Base-by-base conservation (phyloP, 164 flowering plant species). In the Nymphaea thermarum region DNA sequence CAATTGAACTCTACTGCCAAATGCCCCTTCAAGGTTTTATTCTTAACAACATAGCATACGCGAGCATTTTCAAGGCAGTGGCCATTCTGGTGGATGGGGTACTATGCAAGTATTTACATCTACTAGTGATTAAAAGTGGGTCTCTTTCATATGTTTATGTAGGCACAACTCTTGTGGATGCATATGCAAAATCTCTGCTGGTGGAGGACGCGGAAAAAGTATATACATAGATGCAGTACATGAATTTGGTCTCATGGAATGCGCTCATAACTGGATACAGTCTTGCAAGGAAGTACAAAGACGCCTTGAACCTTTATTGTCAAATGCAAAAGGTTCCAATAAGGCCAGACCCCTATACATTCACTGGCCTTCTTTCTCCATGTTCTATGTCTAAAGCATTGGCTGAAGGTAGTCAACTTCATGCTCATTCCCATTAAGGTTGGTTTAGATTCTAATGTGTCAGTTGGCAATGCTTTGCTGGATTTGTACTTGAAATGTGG, bases 141-240 rank as follows among this genome's bases (percentile, higher is more conserved):
- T 44, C 25, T n/a, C 17, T 16, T 7, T 61, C 64, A 36, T 65
- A 68, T 62, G 57, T 68, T 5, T 68, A 43, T 43, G 71, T 68
- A 44, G 71, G 71, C 51, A 62, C 71, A 43, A 65, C 71, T 16
- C 71, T 68, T 36, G 60, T 68, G 5, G 71, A 68, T 42, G 44
- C 45, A 64, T 68, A 68, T 62, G 62, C 65, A 44, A 68, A 62
- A 62, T 61, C 65, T 44, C 47, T 62, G 14, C 18, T 44, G 7
- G 18, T 62, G 41, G 65, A 61, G 18, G 65, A 68, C 61, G 71
- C 71, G 43, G 42, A 44, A 43, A 44, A 51, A 36, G 65, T 15
- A 43, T 62, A 60, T 18, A 45, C 11, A 36, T 65, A 68, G 64
- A 68, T 62, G 44, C 11, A 43, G 65, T 60, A 17, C 16, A 68